Percentiles rank a stretch among this genome's conserved stretches.
Evolutionary conservation across 306 rosid genomes (phyloP).

Genomic region (Casuarina equisetifolia): DNA sequence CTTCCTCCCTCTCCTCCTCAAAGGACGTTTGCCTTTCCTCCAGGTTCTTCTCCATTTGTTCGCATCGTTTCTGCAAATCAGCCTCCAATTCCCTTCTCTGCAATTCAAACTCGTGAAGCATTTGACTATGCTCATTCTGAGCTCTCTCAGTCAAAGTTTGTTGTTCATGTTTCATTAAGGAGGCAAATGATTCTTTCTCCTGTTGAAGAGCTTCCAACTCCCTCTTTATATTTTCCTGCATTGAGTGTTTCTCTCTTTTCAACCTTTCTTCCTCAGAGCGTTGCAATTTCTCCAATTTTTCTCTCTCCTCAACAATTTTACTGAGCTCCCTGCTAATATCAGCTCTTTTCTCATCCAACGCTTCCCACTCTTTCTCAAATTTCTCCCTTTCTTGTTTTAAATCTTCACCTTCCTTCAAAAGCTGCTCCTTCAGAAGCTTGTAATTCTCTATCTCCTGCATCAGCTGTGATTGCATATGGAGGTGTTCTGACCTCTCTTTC

Average conservation of each 20-base stretch:
- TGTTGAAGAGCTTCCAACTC: conserved; percentile 68
- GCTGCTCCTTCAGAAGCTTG: conserved; percentile 52
- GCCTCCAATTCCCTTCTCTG: conserved; percentile 59
- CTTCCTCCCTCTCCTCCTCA: conserved; percentile 71
- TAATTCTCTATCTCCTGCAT: conserved; percentile 74
- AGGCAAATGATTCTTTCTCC: conserved; percentile 69
- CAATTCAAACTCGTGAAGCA: conserved; percentile 67
- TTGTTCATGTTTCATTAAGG: conserved; percentile 55
- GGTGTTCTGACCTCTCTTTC: conserved; percentile 73
- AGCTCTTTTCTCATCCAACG: conserved; percentile 68
- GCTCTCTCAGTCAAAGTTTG: conserved; percentile 55
- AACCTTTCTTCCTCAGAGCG: conserved; percentile 59
- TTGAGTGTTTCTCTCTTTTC: conserved; percentile 54
- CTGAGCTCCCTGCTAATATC: conserved; percentile 45
- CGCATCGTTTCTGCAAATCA: conserved; percentile 54
- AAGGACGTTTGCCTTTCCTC: conserved; percentile 60
- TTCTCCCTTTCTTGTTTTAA: conserved; percentile 70
- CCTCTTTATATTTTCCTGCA: conserved; percentile 52
- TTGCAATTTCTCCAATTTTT: conserved; percentile 50
- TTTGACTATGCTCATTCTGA: conserved; percentile 48
- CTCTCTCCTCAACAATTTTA: conserved; percentile 60
- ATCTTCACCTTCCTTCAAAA: conserved; percentile 60
- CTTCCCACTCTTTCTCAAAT: conserved; percentile 90
- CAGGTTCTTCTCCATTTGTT: conserved; percentile 52
- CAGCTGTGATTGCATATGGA: conserved; percentile 63